phyloP scores from a whole-genome alignment of 2,329 filamentous ascomycete genomes.

The Lachnellula subtilissima region DNA sequence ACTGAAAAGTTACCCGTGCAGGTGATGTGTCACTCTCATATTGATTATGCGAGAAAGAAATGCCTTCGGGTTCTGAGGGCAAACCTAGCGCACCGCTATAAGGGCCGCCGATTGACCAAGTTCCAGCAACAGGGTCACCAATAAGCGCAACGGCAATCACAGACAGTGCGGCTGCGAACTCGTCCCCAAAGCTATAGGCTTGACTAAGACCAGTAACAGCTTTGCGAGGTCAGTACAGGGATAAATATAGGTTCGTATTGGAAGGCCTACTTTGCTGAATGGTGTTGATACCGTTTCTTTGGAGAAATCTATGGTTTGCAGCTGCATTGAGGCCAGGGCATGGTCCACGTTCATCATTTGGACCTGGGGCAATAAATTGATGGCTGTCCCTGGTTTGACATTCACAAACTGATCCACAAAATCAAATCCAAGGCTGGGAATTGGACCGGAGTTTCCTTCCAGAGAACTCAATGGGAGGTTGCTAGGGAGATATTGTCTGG shows the following conservation, averaged over 20 bases:
- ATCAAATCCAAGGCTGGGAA: slow-evolving; percentile 7
- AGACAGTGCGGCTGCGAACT: slow-evolving; percentile 7
- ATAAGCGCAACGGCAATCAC: slow-evolving; percentile 9
- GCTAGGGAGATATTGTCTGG: slow-evolving; percentile 7
- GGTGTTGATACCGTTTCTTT: slow-evolving; percentile 7
- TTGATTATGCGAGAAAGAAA: slow-evolving; percentile 10
- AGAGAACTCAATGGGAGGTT: slow-evolving; percentile 4
- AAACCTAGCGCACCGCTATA: slow-evolving; percentile 9
- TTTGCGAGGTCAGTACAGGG: background rate
- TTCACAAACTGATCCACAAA: slow-evolving; percentile 14
- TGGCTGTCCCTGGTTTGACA: slow-evolving; percentile 12
- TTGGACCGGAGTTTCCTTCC: slow-evolving; percentile 14
- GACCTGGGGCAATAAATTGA: slow-evolving; percentile 10
- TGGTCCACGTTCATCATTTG: slow-evolving; percentile 9
- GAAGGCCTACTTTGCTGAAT: slow-evolving; percentile 8
- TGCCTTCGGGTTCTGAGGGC: slow-evolving; percentile 6
- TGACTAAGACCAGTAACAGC: slow-evolving; percentile 8
- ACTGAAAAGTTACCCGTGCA: slow-evolving; percentile 3
- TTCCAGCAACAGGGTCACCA: slow-evolving; percentile 6
- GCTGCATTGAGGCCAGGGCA: slow-evolving; percentile 34
- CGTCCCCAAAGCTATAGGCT: slow-evolving; percentile 9
- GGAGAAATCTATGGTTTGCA: slow-evolving; percentile 37
- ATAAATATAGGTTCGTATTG: background rate
- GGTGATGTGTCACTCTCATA: slow-evolving; percentile 15
- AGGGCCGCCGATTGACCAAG: slow-evolving; percentile 14